Evolutionary conservation across 768 basidiomycete genomes (phyloP).

Genomic region (Boletellus sp.): DNA sequence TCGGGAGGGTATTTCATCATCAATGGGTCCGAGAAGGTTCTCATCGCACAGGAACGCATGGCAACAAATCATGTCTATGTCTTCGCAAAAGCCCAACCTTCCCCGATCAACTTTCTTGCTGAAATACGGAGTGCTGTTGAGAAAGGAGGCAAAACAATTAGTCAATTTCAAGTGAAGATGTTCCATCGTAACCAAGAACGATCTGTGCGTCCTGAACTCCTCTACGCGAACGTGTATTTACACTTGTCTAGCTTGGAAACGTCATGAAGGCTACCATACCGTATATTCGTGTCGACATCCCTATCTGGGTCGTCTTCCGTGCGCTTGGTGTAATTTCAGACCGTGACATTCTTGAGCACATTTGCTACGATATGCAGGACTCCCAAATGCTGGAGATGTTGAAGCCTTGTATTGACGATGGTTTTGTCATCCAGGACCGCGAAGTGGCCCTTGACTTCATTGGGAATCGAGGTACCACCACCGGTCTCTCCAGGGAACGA

Average conservation of each 20-base stretch:
- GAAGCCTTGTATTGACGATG: conserved; percentile 97
- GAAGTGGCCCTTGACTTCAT: conserved; percentile 98
- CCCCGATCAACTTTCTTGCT: conserved; percentile 91
- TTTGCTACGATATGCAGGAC: conserved; percentile 97
- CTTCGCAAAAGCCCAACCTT: conserved; percentile 96
- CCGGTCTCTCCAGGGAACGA: conserved; percentile 85
- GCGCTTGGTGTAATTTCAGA: conserved; percentile 97
- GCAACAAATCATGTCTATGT: conserved; percentile 99
- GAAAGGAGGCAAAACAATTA: conserved; percentile 97
- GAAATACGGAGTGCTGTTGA: conserved; percentile 98
- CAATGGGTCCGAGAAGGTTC: conserved; percentile 99
- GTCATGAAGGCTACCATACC: conserved; percentile 97
- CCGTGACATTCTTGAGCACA: conserved; percentile 95
- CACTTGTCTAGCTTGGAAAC: conserved; percentile 60
- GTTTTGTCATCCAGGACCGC: conserved; percentile 96
- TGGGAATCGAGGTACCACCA: conserved; percentile 94
- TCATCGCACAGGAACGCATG: conserved; percentile 99
- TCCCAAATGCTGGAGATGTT: conserved; percentile 96
- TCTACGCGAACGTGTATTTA: not conserved
- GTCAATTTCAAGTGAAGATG: conserved; percentile 97
- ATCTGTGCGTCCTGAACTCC: conserved; percentile 52
- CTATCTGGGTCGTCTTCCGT: conserved; percentile 98
- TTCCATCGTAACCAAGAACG: conserved; percentile 88
- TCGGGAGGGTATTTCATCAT: conserved; percentile 99
- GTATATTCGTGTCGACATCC: conserved; percentile 97